Percentiles rank a stretch among this genome's conserved stretches.
These are phyloP conservation scores for Xylaria sp. DNA, from an alignment of 2,329 filamentous ascomycete genomes.

Conservation along the genomic window DNA sequence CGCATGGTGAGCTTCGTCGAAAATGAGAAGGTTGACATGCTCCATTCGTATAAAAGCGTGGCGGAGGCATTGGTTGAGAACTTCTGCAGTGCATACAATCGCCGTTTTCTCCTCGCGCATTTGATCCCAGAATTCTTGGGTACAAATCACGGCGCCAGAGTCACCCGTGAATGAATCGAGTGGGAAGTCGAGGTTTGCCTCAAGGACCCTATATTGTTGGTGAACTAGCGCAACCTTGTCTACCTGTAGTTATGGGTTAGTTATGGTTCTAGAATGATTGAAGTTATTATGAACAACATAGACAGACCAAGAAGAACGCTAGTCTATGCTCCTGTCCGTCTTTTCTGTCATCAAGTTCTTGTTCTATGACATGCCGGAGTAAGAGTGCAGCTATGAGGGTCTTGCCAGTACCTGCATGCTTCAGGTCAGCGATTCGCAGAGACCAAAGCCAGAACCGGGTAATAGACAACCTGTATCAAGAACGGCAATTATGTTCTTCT, in stretches of 20 bases:
- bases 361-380: conserved; percentile 77
- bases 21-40: conserved; percentile 88
- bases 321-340: conserved; percentile 69
- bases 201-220: conserved; percentile 86
- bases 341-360: conserved; percentile 77
- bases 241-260: conserved; percentile 62
- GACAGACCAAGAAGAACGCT: conserved; percentile 81
- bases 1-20: conserved; percentile 95
- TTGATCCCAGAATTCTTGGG: conserved; percentile 60
- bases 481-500: conserved; percentile 89
- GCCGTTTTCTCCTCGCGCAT: conserved; percentile 75
- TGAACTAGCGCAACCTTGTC: conserved; percentile 90
- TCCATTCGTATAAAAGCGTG: conserved; percentile 83
- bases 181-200: conserved; percentile 80
- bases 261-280: not conserved
- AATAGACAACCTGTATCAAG: conserved; percentile 77
- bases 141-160: conserved; percentile 60
- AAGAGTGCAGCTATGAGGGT: conserved; percentile 94
- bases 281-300: not conserved
- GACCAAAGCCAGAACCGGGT: not conserved
- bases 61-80: conserved; percentile 80
- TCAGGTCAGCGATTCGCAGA: conserved; percentile 25
- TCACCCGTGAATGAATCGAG: conserved; percentile 80
- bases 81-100: conserved; percentile 91
- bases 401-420: conserved; percentile 80